phyloP scores from a whole-genome alignment of 768 basidiomycete genomes.

The Suillus brevipes region DNA sequence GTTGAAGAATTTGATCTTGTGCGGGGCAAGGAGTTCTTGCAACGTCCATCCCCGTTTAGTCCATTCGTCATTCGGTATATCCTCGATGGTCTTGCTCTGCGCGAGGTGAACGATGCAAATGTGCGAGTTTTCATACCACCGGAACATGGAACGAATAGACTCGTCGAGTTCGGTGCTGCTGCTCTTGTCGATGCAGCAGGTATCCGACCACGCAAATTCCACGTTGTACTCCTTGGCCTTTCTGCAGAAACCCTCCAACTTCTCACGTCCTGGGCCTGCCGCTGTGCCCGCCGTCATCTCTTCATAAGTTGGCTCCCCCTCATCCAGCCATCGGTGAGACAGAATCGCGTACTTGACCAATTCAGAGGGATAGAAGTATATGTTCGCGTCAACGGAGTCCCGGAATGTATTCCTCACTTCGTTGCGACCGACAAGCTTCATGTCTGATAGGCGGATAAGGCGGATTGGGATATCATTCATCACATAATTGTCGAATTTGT shows the following conservation, averaged over 20 bases:
- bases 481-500: not conserved
- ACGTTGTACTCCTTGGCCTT: slow-evolving; percentile 20
- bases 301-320: slow-evolving; percentile 5
- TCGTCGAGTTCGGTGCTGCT: slow-evolving; percentile 32
- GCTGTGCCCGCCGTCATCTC: not conserved
- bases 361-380: not conserved
- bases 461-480: not conserved
- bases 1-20: slow-evolving; percentile 19
- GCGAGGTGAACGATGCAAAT: slow-evolving; percentile 27
- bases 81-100: slow-evolving; percentile 10
- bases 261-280: not conserved
- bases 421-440: slow-evolving; percentile 14
- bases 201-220: slow-evolving; percentile 7
- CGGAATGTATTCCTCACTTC: not conserved
- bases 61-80: slow-evolving; percentile 21
- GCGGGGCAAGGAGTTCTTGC: slow-evolving; percentile 13
- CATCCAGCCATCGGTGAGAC: slow-evolving; percentile 10
- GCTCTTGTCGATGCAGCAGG: not conserved
- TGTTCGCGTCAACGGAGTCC: not conserved
- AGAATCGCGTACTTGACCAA: slow-evolving; percentile 6
- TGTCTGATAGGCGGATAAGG: slow-evolving; percentile 20
- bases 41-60: slow-evolving; percentile 24
- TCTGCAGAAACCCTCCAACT: slow-evolving; percentile 14
- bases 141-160: slow-evolving; percentile 30
- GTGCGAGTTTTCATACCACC: slow-evolving; percentile 26